A percentile compares a stretch with the other conserved stretches of the same genome.
Conservation (phyloP, 495 filamentous ascomycete species). For the Podospora didyma region DNA sequence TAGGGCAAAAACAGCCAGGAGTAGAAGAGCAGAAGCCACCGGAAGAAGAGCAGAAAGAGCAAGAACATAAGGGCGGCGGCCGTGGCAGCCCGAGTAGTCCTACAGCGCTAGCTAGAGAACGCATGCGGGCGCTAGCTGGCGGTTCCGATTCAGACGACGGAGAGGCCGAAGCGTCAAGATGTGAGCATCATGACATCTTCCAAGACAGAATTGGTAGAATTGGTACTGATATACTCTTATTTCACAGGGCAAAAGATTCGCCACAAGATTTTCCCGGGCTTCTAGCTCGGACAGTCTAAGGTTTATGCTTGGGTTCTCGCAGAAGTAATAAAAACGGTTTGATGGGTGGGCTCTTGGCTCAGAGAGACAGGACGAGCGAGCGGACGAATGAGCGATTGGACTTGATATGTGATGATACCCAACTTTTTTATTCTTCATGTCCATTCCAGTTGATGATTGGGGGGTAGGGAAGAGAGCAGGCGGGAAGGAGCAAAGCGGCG, state of each 20-base stretch:
- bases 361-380: too few relatives aligned
- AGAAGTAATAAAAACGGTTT: background rate
- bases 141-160: slow-evolving; percentile 20
- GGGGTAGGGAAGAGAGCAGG: too few relatives aligned
- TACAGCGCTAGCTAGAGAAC: slow-evolving; percentile 13
- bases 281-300: slow-evolving; percentile 6
- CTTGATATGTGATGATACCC: slow-evolving; percentile 13
- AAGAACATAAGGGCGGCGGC: background rate
- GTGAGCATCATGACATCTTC: slow-evolving; percentile 14
- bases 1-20: too few relatives aligned
- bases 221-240: background rate
- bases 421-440: background rate
- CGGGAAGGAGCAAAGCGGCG: too few relatives aligned
- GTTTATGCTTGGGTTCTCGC: too few relatives aligned
- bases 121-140: slow-evolving; percentile 31
- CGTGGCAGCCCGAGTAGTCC: background rate
- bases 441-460: too few relatives aligned
- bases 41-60: background rate
- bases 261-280: slow-evolving; percentile 25
- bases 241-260: slow-evolving; percentile 20
- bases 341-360: too few relatives aligned
- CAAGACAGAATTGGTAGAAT: too few relatives aligned
- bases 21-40: background rate
- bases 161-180: slow-evolving; percentile 8
- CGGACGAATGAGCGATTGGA: background rate